These are phyloP conservation scores for Pouteria glomerata DNA, from an alignment of 148 eudicot genomes.

Conservation along the genomic window DNA sequence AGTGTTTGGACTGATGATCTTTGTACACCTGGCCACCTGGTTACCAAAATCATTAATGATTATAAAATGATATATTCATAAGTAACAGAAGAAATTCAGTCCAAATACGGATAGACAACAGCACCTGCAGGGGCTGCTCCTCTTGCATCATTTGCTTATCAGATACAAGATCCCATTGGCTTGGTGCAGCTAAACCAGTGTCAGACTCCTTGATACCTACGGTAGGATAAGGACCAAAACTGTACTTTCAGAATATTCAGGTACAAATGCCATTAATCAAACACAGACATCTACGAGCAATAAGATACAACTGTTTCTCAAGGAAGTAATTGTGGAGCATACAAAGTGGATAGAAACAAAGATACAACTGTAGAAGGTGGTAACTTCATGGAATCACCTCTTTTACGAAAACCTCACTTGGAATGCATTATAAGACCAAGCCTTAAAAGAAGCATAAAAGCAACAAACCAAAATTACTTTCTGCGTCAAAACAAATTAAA, in stretches of 20 bases:
- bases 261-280: background rate
- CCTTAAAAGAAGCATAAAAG: background rate
- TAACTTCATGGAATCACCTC: background rate
- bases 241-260: background rate
- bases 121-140: constrained; percentile 97
- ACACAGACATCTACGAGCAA: too few species aligned
- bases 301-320: background rate
- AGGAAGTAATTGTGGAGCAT: background rate
- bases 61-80: background rate
- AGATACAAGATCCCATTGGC: constrained; percentile 98
- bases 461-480: background rate
- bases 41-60: constrained; percentile 9
- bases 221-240: constrained; percentile 2
- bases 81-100: background rate
- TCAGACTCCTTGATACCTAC: constrained; percentile 97
- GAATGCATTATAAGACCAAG: background rate
- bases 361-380: background rate
- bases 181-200: constrained; percentile 95
- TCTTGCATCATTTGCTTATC: constrained; percentile 99
- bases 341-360: background rate
- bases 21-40: constrained; percentile 98
- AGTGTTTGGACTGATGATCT: constrained; percentile 92
- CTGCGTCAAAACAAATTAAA: background rate
- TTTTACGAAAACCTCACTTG: background rate
- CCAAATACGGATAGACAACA: constrained; percentile 3